phyloP scores from a whole-genome alignment of 805 yeast species.

The Debaryomyces tyrocola region DNA sequence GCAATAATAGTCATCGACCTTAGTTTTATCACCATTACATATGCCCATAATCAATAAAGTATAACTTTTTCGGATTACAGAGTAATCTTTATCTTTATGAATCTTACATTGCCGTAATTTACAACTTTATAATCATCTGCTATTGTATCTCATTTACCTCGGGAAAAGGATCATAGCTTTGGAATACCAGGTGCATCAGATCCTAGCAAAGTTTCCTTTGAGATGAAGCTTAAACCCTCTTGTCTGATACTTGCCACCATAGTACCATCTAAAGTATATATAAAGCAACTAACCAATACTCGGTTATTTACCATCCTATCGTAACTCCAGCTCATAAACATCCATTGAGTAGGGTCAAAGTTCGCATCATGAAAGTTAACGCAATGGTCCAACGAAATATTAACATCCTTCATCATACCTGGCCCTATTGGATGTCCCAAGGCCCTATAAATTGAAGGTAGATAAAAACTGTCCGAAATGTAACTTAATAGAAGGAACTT shows the following conservation, averaged over 20 bases:
- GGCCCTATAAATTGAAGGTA: slow-evolving; percentile 52
- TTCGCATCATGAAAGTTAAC: slow-evolving; percentile 62
- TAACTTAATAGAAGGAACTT: slow-evolving; percentile 59
- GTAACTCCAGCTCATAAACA: slow-evolving; percentile 49
- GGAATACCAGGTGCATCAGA: background rate
- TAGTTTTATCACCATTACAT: no score
- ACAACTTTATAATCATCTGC: no score
- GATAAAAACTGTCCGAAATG: slow-evolving; percentile 57
- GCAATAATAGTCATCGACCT: no score
- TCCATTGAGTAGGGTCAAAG: slow-evolving; percentile 51
- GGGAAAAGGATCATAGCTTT: background rate
- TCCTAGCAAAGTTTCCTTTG: slow-evolving; percentile 1
- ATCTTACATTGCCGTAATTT: no score
- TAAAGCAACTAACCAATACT: slow-evolving; percentile 56
- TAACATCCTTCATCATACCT: slow-evolving; percentile 34
- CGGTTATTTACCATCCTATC: slow-evolving; percentile 52
- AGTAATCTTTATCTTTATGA: no score
- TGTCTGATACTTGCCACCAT: slow-evolving; percentile 63
- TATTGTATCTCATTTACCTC: no score
- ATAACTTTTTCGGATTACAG: no score
- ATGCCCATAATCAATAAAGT: no score
- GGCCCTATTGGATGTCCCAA: slow-evolving; percentile 36
- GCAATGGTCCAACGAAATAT: slow-evolving; percentile 67
- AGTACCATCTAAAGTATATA: slow-evolving; percentile 48
- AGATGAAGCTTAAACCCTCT: slow-evolving; percentile 54